Evolutionary conservation across 768 basidiomycete species (phyloP).

Genomic region (Boletus reticulatus): DNA sequence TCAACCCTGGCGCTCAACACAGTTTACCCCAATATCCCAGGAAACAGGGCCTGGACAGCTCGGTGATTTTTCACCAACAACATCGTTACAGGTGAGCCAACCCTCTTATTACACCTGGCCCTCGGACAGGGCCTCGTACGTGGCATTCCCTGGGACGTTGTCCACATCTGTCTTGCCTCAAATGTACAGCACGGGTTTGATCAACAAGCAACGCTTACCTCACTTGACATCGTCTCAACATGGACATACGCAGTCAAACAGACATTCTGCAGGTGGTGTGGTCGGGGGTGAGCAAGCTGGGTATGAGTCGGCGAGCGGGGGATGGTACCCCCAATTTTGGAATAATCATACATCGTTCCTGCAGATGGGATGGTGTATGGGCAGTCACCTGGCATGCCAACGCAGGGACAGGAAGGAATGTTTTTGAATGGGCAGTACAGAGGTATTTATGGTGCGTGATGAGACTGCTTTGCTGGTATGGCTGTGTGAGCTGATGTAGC

Average conservation of each 20-base stretch:
- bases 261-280: constrained; percentile 10
- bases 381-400: constrained; percentile 1
- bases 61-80: constrained; percentile 7
- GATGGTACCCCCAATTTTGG: constrained; percentile 54
- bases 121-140: constrained; percentile 28
- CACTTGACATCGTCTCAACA: constrained; percentile 17
- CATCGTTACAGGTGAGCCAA: constrained; percentile 9
- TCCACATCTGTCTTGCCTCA: constrained; percentile 76
- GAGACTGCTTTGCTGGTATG: background rate
- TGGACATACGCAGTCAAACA: constrained; percentile 13
- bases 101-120: constrained; percentile 48
- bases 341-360: constrained; percentile 53
- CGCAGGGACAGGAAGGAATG: constrained; percentile 20
- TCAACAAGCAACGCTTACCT: constrained; percentile 44
- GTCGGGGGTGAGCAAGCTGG: constrained; percentile 11
- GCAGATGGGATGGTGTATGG: constrained; percentile 45
- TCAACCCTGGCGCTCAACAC: constrained; percentile 31
- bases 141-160: constrained; percentile 44
- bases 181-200: constrained; percentile 70
- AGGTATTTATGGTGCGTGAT: constrained; percentile 28
- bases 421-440: constrained; percentile 26
- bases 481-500: background rate
- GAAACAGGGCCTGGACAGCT: constrained; percentile 6
- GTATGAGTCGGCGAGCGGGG: constrained; percentile 20
- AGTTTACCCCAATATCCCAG: constrained; percentile 10